Evolutionary conservation across 1,139 yeast genomes (phyloP).

Genomic region (Hansenula lynferdii): DNA sequence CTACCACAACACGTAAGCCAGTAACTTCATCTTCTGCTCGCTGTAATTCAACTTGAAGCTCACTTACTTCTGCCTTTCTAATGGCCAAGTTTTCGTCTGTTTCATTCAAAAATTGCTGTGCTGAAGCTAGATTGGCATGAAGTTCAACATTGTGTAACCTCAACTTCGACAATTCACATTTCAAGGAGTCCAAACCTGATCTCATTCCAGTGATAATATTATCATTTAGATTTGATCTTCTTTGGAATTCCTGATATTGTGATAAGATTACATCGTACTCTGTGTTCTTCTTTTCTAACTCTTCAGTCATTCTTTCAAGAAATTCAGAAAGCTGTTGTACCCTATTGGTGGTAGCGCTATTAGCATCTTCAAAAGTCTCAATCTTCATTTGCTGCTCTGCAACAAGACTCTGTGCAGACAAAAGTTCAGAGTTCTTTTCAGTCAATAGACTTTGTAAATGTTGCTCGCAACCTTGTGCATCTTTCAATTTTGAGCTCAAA

Average conservation of each 20-base stretch:
- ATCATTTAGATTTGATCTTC: conserved; percentile 3
- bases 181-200: not conserved
- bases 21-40: conserved; percentile 11
- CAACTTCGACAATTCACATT: not conserved
- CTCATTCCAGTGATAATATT: not conserved
- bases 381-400: too few relatives aligned
- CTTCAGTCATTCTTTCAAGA: too few relatives aligned
- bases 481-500: too few relatives aligned
- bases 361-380: too few relatives aligned
- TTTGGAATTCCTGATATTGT: conserved; percentile 1
- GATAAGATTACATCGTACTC: too few relatives aligned
- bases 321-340: too few relatives aligned
- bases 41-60: conserved; percentile 17
- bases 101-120: conserved; percentile 3
- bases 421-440: too few relatives aligned
- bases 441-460: too few relatives aligned
- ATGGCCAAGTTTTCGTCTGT: conserved; percentile 15
- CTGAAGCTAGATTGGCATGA: not conserved
- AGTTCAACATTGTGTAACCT: not conserved
- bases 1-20: conserved; percentile 5
- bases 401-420: too few relatives aligned
- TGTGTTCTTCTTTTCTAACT: too few relatives aligned
- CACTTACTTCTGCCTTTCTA: conserved; percentile 22
- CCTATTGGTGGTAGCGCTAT: too few relatives aligned
- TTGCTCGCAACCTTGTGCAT: too few relatives aligned